Conservation (phyloP, 2,329 filamentous ascomycete genomes). For the Madurella fahalii region DNA sequence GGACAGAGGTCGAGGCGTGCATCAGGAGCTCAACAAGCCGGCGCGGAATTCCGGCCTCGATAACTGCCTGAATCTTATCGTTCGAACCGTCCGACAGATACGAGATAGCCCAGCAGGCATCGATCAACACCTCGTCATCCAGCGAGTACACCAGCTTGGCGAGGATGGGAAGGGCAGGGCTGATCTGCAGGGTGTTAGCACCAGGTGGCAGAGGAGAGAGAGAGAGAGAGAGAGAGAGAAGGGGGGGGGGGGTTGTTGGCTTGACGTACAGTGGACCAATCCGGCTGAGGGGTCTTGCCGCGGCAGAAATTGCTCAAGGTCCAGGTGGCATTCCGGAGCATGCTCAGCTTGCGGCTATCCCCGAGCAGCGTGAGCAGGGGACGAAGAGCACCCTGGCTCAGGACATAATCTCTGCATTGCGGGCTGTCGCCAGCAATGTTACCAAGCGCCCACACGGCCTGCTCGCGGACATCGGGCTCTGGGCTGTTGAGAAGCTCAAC, state of each 20-base stretch:
- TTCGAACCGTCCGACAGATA: conserved; percentile 98
- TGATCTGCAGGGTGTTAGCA: conserved; percentile 59
- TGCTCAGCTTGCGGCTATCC: conserved; percentile 97
- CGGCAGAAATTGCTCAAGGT: conserved; percentile 99
- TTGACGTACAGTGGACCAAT: conserved; percentile 84
- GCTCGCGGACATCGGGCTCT: conserved; percentile 95
- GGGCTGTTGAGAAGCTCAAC: conserved; percentile 93
- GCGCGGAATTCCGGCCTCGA: conserved; percentile 95
- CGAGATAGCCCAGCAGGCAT: conserved; percentile 99
- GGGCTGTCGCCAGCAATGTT: conserved; percentile 99
- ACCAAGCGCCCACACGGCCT: conserved; percentile 96
- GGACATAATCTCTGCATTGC: conserved; percentile 92
- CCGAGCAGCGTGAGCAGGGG: conserved; percentile 85
- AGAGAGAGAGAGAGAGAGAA: not conserved
- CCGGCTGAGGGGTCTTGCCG: conserved; percentile 97
- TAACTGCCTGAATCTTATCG: conserved; percentile 98
- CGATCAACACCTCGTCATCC: conserved; percentile 96
- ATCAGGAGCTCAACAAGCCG: conserved; percentile 95
- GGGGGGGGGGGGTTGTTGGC: too few relatives aligned
- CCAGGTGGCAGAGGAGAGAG: conserved; percentile 12
- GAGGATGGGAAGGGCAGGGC: conserved; percentile 88
- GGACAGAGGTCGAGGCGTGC: conserved; percentile 96
- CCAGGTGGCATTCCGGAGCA: conserved; percentile 98
- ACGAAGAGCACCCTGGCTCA: conserved; percentile 84
- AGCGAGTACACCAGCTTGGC: conserved; percentile 97